Conservation (phyloP, 345 rosid species). For the Noccaea bulbosa region DNA sequence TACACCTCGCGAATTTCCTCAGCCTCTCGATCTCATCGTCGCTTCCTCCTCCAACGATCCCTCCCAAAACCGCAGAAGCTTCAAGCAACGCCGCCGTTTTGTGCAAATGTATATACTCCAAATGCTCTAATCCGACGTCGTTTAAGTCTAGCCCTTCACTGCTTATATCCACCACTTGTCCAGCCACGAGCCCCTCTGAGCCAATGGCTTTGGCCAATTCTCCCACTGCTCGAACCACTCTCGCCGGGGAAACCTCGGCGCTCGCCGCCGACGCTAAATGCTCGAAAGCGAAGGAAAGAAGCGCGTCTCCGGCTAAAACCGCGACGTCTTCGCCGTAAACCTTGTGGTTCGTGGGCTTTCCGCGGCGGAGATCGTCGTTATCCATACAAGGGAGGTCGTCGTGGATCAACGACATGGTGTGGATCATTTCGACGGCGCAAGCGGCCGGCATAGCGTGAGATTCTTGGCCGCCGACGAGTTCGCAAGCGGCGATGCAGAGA, state of each 20-base stretch:
- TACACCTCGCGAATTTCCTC: conserved; percentile 69
- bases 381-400: conserved; percentile 98
- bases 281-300: conserved; percentile 76
- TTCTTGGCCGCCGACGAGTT: conserved; percentile 76
- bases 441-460: conserved; percentile 80
- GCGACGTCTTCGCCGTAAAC: conserved; percentile 86
- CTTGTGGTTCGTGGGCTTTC: conserved; percentile 89
- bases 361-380: conserved; percentile 93
- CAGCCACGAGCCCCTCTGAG: conserved; percentile 75
- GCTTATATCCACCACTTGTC: conserved; percentile 79
- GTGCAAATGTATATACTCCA: conserved; percentile 86
- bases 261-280: conserved; percentile 63
- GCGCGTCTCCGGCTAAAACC: conserved; percentile 89
- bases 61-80: conserved; percentile 76
- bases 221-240: conserved; percentile 62
- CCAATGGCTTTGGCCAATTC: conserved; percentile 79
- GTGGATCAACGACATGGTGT: conserved; percentile 93
- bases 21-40: conserved; percentile 72
- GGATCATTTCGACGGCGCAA: conserved; percentile 92
- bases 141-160: conserved; percentile 60
- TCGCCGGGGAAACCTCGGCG: conserved; percentile 46
- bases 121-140: conserved; percentile 64
- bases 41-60: conserved; percentile 77
- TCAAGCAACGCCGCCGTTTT: conserved; percentile 90
- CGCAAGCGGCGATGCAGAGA: conserved; percentile 87